These are phyloP conservation scores for Melocanna baccifera DNA, from an alignment of 176 grass and related monocot species.

Conservation along the genomic window DNA sequence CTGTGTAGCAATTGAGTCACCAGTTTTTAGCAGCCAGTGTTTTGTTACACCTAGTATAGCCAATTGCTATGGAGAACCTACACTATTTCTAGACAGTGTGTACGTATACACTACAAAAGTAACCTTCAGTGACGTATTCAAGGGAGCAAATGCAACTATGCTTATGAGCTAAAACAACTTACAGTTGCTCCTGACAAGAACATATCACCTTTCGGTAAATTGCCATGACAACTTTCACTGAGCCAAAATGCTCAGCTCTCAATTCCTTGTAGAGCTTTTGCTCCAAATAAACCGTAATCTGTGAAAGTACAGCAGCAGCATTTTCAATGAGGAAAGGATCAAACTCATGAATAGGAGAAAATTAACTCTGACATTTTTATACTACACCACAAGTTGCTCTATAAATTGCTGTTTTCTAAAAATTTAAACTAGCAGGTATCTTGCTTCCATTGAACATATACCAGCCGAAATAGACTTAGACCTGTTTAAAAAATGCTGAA, in stretches of 20 bases:
- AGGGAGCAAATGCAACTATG: constrained; percentile 24
- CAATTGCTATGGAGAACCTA: too few relatives aligned
- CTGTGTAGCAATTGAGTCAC: too few relatives aligned
- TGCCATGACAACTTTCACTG: constrained; percentile 84
- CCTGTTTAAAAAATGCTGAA: not conserved
- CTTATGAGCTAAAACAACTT: constrained; percentile 53
- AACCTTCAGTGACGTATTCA: not conserved
- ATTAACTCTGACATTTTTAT: not conserved
- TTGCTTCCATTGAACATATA: not conserved
- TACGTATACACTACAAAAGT: too few relatives aligned
- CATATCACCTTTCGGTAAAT: constrained; percentile 91
- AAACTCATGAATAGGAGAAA: not conserved
- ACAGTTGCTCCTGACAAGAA: constrained; percentile 97
- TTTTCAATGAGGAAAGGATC: not conserved
- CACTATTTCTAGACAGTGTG: too few relatives aligned
- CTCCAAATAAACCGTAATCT: constrained; percentile 92
- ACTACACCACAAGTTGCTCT: not conserved
- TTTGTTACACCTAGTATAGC: too few relatives aligned
- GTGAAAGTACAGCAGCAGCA: constrained; percentile 19
- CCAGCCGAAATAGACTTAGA: not conserved
- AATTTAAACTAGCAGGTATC: not conserved
- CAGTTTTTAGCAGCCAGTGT: too few relatives aligned
- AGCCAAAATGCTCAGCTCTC: constrained; percentile 77
- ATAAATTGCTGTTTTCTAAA: not conserved
- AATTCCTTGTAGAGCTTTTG: constrained; percentile 90